Conservation (phyloP, 2,329 filamentous ascomycete genomes). For the Beauveria scarabaeidicola region DNA sequence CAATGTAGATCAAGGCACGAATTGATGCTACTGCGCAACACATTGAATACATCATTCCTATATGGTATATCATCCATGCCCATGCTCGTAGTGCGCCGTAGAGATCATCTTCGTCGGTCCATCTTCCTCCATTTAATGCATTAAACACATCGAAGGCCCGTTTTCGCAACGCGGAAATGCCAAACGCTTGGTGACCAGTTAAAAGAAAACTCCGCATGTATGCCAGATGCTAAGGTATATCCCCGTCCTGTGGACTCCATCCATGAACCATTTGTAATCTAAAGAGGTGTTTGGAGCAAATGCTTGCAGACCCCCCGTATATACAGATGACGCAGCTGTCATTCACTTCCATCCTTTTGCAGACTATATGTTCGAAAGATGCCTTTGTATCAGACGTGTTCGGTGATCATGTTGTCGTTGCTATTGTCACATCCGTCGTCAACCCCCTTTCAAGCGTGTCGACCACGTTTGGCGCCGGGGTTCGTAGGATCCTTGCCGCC, state of each 20-base stretch:
- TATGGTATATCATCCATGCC: not conserved
- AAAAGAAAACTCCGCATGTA: slow-evolving; percentile 8
- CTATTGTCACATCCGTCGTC: not conserved
- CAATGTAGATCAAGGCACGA: not conserved
- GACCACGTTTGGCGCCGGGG: slow-evolving; percentile 39
- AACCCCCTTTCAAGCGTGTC: slow-evolving; percentile 30
- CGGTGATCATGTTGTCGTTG: slow-evolving; percentile 13
- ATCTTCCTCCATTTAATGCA: not conserved
- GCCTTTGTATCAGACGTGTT: not conserved
- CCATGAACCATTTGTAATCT: not conserved
- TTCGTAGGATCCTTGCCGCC: slow-evolving; percentile 53
- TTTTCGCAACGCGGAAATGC: not conserved
- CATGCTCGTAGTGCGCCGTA: slow-evolving; percentile 4
- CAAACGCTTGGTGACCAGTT: not conserved
- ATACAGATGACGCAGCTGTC: not conserved
- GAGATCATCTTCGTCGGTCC: not conserved
- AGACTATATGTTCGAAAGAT: slow-evolving; percentile 1
- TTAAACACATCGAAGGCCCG: not conserved
- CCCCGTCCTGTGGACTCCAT: not conserved
- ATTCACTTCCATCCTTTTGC: not conserved
- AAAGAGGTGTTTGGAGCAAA: not conserved
- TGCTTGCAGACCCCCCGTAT: not conserved
- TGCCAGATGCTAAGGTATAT: slow-evolving; percentile 9
- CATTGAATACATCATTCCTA: slow-evolving; percentile 1
- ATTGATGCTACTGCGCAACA: not conserved